Percentiles rank a stretch among this genome's conserved stretches.
phyloP scores from a whole-genome alignment of 2,329 filamentous ascomycete genomes.

The Ilyonectria destructans region DNA sequence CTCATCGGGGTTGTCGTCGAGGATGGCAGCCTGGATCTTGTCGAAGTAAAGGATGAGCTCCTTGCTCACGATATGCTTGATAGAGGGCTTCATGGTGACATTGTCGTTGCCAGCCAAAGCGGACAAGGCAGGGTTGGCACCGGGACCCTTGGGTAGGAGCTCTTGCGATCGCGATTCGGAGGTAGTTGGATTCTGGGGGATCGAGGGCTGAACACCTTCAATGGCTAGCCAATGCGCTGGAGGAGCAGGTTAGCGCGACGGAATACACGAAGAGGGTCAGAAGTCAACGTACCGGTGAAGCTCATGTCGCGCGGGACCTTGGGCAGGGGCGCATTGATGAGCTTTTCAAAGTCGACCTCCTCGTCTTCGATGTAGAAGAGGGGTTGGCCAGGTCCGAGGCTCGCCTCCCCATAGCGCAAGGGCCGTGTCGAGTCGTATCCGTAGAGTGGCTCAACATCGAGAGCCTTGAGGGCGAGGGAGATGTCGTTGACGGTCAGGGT shows the following conservation, averaged over 20 bases:
- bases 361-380: slow-evolving; percentile 98
- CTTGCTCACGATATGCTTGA: slow-evolving; percentile 97
- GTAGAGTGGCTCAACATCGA: slow-evolving; percentile 96
- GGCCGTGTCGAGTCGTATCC: slow-evolving; percentile 95
- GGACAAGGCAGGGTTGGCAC: slow-evolving; percentile 85
- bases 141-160: slow-evolving; percentile 89
- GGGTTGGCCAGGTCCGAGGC: slow-evolving; percentile 92
- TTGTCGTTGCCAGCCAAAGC: slow-evolving; percentile 90
- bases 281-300: slow-evolving; percentile 80
- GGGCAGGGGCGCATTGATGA: slow-evolving; percentile 95
- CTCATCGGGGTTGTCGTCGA: slow-evolving; percentile 90
- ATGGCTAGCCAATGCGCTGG: slow-evolving; percentile 97
- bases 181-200: slow-evolving; percentile 94
- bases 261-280: neutral
- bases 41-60: slow-evolving; percentile 98
- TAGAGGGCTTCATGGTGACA: slow-evolving; percentile 86
- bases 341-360: slow-evolving; percentile 98
- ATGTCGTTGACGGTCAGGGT: slow-evolving; percentile 92
- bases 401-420: slow-evolving; percentile 93
- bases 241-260: slow-evolving; percentile 36
- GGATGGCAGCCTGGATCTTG: slow-evolving; percentile 89
- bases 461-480: slow-evolving; percentile 84
- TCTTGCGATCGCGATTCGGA: slow-evolving; percentile 88
- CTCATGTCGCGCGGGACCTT: slow-evolving; percentile 95
- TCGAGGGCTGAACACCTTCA: slow-evolving; percentile 96